These are phyloP conservation scores for Andrographis paniculata DNA, from an alignment of 305 asterid genomes.

Conservation along the genomic window DNA sequence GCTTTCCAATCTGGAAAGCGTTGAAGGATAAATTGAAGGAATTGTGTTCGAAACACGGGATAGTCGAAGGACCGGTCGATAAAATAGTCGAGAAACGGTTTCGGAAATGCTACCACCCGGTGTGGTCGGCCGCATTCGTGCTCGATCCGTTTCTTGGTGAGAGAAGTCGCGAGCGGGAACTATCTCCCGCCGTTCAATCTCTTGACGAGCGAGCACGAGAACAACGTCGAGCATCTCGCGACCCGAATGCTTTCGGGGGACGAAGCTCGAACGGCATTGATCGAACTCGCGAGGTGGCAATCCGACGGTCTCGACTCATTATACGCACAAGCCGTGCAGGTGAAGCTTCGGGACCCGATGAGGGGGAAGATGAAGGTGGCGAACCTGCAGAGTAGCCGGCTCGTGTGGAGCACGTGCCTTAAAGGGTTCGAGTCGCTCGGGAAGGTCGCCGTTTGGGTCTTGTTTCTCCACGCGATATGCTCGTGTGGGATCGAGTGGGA, in stretches of 20 bases:
- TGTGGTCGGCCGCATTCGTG: conserved; percentile 87
- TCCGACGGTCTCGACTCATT: conserved; percentile 83
- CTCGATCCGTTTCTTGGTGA: conserved; percentile 75
- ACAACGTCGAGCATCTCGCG: conserved; percentile 63
- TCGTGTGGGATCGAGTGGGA: conserved; percentile 48
- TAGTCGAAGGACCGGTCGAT: conserved; percentile 55
- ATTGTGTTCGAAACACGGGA: conserved; percentile 61
- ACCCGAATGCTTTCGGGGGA: conserved; percentile 61
- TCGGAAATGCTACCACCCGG: conserved; percentile 65
- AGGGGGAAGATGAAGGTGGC: conserved; percentile 81
- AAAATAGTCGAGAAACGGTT: conserved; percentile 51
- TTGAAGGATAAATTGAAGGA: conserved; percentile 49
- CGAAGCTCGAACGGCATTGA: conserved; percentile 63
- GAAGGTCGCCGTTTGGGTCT: conserved; percentile 77
- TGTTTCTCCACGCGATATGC: conserved; percentile 85
- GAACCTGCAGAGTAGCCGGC: conserved; percentile 83
- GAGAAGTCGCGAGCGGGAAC: conserved; percentile 63
- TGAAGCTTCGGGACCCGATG: conserved; percentile 60
- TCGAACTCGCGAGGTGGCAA: conserved; percentile 94
- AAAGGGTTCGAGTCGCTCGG: conserved; percentile 61
- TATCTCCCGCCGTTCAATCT: conserved; percentile 80
- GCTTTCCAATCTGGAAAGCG: conserved; percentile 88
- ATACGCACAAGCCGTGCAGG: conserved; percentile 90
- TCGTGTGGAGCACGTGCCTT: conserved; percentile 83
- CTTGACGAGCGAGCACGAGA: conserved; percentile 73